Conservation (phyloP, 116 monocot genomes). For the Trichopus zeylanicus region DNA sequence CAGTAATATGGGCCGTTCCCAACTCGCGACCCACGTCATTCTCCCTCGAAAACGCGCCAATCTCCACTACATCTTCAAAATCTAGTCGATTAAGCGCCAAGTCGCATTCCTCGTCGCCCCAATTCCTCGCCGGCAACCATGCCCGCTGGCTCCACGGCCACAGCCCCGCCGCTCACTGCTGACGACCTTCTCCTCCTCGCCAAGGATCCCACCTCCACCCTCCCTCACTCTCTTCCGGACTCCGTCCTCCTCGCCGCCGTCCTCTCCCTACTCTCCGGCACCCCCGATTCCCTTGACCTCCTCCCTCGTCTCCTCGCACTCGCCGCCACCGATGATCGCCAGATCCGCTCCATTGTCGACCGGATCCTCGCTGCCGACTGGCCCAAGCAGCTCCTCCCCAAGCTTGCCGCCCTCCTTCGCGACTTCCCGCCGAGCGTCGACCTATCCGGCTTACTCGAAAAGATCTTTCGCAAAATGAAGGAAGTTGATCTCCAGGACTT, state of each 20-base stretch:
- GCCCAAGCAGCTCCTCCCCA: slow-evolving; percentile 55
- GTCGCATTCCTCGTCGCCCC: too few species aligned
- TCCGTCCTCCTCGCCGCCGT: slow-evolving; percentile 9
- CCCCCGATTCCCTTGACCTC: slow-evolving; percentile 6
- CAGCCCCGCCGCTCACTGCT: neutral
- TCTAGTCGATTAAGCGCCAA: too few species aligned
- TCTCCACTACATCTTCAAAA: too few species aligned
- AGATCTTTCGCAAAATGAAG: slow-evolving; percentile 46
- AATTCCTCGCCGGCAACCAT: too few species aligned
- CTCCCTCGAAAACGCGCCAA: too few species aligned
- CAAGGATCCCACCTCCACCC: neutral
- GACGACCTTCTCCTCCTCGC: neutral
- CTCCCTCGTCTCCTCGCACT: slow-evolving; percentile 26
- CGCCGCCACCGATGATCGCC: slow-evolving; percentile 1
- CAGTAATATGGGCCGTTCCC: too few species aligned
- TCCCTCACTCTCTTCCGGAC: slow-evolving; percentile 7
- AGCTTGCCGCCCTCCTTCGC: slow-evolving; percentile 50
- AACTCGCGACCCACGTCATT: too few species aligned
- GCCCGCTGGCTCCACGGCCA: neutral
- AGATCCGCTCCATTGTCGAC: slow-evolving; percentile 13
- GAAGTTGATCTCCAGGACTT: slow-evolving; percentile 74
- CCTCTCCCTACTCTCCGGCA: slow-evolving; percentile 13
- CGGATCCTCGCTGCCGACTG: slow-evolving; percentile 39
- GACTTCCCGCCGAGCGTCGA: slow-evolving; percentile 36
- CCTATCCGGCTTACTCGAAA: slow-evolving; percentile 41